Evolutionary conservation across 1,284 basidiomycete genomes (phyloP), one percentile per base, ranked within the genome.

Genomic region (Cystobasidium pallidum): DNA sequence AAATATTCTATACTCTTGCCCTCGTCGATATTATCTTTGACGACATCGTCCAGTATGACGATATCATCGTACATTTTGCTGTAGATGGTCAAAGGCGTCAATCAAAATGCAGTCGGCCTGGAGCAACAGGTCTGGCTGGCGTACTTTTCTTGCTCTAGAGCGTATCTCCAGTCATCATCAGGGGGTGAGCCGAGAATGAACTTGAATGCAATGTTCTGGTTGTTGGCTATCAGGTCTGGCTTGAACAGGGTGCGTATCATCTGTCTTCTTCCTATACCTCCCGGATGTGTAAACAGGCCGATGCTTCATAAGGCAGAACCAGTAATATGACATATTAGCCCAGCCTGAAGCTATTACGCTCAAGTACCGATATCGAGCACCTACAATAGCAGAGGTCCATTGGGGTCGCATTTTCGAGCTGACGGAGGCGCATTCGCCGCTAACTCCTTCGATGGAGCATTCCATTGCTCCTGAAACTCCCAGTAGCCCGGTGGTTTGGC

Each of bases 1-100:
- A 70, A 70, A 55, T 70, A 70, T 30, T 70, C 58, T 30, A 70
- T 36, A 39, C 49, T 70, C 45, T 70, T 70, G 57, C 67, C 67
- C 41, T 70, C 67, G 30, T 70, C 67, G 41, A 70, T 70, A 21
- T 70, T 70, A 30, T 70, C 67, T 34, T 70, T 70, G 6, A 51
- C 43, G 2, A 70, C 67, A 8, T 70, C 67, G n/a, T 62, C 58
- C 11, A 70, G 41, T 21, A 70, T 70, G 11, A 51, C 67, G 30
- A 70, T 70, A 62, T 70, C 67, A 2, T 62, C 30, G 26, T 70
- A 52, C 13, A 52, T 36, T 51, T 59, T 51, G 13, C 67, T 70
- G 67, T 24, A 52, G 24, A 13, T n/a, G 4, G 13, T 1, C 24
- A 63, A 24, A 47, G n/a, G 17, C 4, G 61, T 45, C 8, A 32